A percentile compares a stretch with the other conserved stretches of the same genome.
phyloP scores from a whole-genome alignment of 495 filamentous ascomycete genomes.

The Aspergillus bridgeri region DNA sequence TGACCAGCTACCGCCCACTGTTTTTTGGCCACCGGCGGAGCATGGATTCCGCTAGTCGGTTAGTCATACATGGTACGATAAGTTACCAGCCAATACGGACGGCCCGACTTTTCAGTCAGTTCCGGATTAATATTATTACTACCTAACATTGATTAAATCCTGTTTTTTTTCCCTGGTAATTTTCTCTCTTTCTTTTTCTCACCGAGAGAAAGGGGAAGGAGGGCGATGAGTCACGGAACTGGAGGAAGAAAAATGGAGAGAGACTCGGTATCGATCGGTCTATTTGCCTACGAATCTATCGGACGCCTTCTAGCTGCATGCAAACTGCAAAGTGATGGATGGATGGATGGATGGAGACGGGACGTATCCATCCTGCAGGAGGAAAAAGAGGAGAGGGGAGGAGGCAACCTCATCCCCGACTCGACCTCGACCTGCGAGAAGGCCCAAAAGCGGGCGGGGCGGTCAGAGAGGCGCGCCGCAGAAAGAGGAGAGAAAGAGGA shows the following conservation, averaged over 20 bases:
- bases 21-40: slow-evolving; percentile 14
- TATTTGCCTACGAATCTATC: not conserved
- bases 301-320: too few relatives aligned
- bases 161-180: too few relatives aligned
- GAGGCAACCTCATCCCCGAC: slow-evolving; percentile 6
- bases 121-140: not conserved
- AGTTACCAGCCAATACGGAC: not conserved
- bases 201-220: not conserved
- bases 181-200: not conserved
- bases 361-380: not conserved
- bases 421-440: slow-evolving; percentile 17
- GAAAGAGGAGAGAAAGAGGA: too few relatives aligned
- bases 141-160: not conserved
- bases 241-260: not conserved
- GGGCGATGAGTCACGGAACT: not conserved
- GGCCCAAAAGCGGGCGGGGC: slow-evolving; percentile 24
- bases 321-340: too few relatives aligned
- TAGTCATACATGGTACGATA: slow-evolving; percentile 7
- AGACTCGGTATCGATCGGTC: not conserved
- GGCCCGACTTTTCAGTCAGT: not conserved
- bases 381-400: not conserved
- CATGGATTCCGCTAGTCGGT: slow-evolving; percentile 6
- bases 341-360: not conserved
- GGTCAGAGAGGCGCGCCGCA: slow-evolving; percentile 8
- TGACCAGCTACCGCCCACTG: slow-evolving; percentile 1